These are phyloP conservation scores for Metschnikowia koreensis DNA, from an alignment of 805 yeast genomes.

Conservation along the genomic window DNA sequence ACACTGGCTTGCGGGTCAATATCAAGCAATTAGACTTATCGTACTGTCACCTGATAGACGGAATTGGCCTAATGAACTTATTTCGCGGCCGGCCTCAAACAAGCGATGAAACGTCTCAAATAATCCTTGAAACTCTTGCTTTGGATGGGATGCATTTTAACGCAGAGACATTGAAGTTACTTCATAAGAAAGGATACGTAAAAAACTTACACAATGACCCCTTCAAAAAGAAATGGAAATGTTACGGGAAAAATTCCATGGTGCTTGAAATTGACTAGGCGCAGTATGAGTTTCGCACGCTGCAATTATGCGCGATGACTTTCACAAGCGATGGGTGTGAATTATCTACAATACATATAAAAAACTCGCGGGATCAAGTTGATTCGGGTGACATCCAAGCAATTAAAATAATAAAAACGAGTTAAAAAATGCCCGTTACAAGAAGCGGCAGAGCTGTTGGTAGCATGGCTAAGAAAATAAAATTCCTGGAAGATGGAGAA, in stretches of 20 bases:
- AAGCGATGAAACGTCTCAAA: slow-evolving; percentile 2
- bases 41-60: slow-evolving; percentile 33
- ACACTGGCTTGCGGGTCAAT: slow-evolving; percentile 12
- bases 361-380: neutral
- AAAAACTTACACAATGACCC: slow-evolving; percentile 25
- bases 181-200: slow-evolving; percentile 20
- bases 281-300: slow-evolving; percentile 12
- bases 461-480: slow-evolving; percentile 28
- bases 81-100: slow-evolving; percentile 16
- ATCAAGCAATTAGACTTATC: slow-evolving; percentile 36
- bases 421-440: slow-evolving; percentile 27
- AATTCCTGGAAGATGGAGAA: slow-evolving; percentile 31
- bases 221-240: slow-evolving; percentile 30
- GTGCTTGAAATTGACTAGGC: slow-evolving; percentile 7
- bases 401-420: neutral
- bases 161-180: slow-evolving; percentile 24
- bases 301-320: slow-evolving; percentile 10
- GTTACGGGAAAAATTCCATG: slow-evolving; percentile 35
- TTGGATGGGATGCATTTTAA: slow-evolving; percentile 37
- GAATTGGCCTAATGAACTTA: slow-evolving; percentile 37
- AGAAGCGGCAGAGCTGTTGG: slow-evolving; percentile 24
- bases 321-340: slow-evolving; percentile 6
- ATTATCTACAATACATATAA: neutral
- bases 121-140: slow-evolving; percentile 23
- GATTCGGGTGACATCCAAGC: neutral